Base-by-base conservation (phyloP, 352 stramenopile genomes). In the Pythium periplocum region DNA sequence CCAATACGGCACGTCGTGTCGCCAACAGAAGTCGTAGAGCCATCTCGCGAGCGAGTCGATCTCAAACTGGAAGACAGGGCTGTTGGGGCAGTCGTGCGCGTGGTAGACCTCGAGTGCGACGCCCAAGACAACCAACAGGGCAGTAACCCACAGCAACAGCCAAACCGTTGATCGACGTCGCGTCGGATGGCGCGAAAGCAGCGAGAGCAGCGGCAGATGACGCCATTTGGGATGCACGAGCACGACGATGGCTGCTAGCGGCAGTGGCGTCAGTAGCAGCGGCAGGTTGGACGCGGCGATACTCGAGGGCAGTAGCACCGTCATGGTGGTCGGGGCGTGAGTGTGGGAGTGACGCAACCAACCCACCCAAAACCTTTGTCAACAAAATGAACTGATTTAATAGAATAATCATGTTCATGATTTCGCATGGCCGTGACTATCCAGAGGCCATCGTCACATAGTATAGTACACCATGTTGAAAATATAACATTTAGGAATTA, bases 211-310 rank as follows among this genome's bases (percentile, higher is more conserved):
- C 48, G 59, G 57, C n/a, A 72, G 48, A 1, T 51, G 45, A n/a
- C 62, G 62, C 68, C 66, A 81, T 7, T 57, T 65, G 48, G 75
- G 74, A 31, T 85, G 80, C 44, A 79, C 39, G 8, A 87, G 43
- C 41, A 62, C 62, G 9, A 49, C 64, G 33, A 78, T 56, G 47
- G 55, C 53, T 0, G 51, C 56, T 4, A 69, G 58, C 1, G 68
- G 59, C 9, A 57, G 45, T 5, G 37, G 46, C 9, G 74, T 35
- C 35, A 68, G 65, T 48, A 83, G n/a, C 17, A 90, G 66, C 59
- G 86, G 86, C 62, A 79, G 75, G 62, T 90, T 90, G 48, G 75
- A 64, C 48, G 80, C 62, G 10, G 80, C 80, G 45, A 90, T 62
- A 59, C 78, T 79, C 35, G 71, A 73, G 8, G 79, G 77, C 37